Evolutionary conservation across 2,329 filamentous ascomycete genomes (phyloP), one percentile per base, ranked within the genome.

Genomic region (Cercospora nicotianae): DNA sequence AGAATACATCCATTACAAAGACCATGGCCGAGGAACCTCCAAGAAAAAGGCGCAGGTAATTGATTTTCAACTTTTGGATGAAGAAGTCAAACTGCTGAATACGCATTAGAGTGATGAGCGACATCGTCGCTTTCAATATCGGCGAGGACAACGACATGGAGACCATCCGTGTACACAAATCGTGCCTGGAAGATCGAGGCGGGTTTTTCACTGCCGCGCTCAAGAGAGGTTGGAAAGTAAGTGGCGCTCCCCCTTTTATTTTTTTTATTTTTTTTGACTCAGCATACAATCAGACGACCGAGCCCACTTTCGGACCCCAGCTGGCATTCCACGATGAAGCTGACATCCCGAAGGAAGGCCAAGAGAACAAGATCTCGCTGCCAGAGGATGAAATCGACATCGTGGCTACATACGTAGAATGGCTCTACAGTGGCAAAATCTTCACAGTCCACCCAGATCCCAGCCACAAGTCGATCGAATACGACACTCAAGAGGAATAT

Each of bases 151-250:
- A 31, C 16, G 7, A 59, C n/a, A 28, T 59, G n/a, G 13, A 59
- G 1, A 20, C 55, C 3, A 20, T 59, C 3, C 30, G 31, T n/a
- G 55, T 59, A 13, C 55, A 59, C 30, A 36, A 36, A 13, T 31
- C 55, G 16, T 30, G 16, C 9, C 55, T 67, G 20, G 16, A 16
- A 9, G 61, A 51, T 13, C 62, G 58, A 9, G 63, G 28, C 7
- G 51, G 51, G 2, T 67, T 64, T 36, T 64, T 65, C 60, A 23
- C 36, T 10, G 55, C 66, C 7, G 51, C 61, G 5, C 57, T 67
- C 18, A 36, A 58, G 26, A 30, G n/a, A 28, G 30, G 33, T 13
- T 64, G 65, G 65, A 63, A 59, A 36, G 55, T 59, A 36, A 59
- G 55, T 31, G 3, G 7, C 26, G 45, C 10, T 23, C 45, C 10